Base-by-base conservation (phyloP, 2,329 filamentous ascomycete genomes). In the Fusarium nanum region DNA sequence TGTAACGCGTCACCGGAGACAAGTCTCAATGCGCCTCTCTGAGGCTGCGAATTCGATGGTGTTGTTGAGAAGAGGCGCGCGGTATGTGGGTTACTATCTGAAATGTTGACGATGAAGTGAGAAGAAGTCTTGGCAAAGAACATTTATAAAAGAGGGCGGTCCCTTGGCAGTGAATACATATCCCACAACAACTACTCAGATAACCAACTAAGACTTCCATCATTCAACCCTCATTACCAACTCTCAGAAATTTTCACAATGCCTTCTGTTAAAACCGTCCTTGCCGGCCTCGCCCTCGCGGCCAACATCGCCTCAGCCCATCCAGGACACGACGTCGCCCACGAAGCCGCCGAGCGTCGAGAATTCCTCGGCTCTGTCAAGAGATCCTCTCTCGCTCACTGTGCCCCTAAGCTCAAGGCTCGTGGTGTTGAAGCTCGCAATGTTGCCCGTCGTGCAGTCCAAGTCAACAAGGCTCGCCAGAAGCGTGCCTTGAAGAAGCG, bases 291-390 rank as follows among this genome's bases (percentile, higher is more conserved):
- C 32, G 60, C 70, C 22, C 47, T 73, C 8, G 46, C 62, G n/a
- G 64, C 63, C 13, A 61, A 57, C 23, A 50, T 71, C 8, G 72
- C 53, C 49, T 49, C 70, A 20, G 83, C 83, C 22, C 83, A 88
- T 63, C 85, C 84, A 2, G 85, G 85, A 64, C 84, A 86, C 64
- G 81, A 86, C 54, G 64, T 84, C 41, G 77, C 77, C 45, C 78
- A 84, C 12, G 86, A 87, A 75, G 81, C 83, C 32, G 80, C 80
- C 13, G 83, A 86, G 76, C 84, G 85, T 37, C 83, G 83, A 28
- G 77, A 81, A 0, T 87, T 83, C 68, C 76, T 77, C 55, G 74
- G 76, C 64, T 77, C 76, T 0, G 67, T 73, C 28, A 80, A 82
- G 68, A 73, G 82, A 40, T 77, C 81, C 18, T 82, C 82, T 20